Evolutionary conservation across 768 basidiomycete genomes (phyloP).

Genomic region (Trametopsis cervina): DNA sequence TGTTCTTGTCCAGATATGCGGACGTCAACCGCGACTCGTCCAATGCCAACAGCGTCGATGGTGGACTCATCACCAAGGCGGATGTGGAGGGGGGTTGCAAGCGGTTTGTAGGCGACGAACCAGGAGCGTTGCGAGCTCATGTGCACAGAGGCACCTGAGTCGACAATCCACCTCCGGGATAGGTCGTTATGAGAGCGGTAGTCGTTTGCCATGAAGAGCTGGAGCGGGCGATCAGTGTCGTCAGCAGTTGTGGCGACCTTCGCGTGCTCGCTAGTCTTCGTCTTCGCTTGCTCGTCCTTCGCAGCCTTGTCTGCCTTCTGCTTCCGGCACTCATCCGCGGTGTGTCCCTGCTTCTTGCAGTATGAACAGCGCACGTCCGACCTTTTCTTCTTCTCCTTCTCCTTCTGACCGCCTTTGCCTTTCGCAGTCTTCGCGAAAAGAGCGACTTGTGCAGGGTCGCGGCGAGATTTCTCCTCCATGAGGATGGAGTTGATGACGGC

Average conservation of each 20-base stretch:
- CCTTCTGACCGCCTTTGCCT: constrained; percentile 5
- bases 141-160: constrained; percentile 14
- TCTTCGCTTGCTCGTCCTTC: constrained; percentile 8
- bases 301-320: constrained; percentile 10
- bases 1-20: background rate
- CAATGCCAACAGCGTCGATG: constrained; percentile 12
- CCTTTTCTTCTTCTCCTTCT: constrained; percentile 5
- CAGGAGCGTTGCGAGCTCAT: constrained; percentile 11
- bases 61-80: constrained; percentile 13
- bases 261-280: constrained; percentile 5
- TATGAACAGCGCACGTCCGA: constrained; percentile 8
- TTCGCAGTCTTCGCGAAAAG: background rate
- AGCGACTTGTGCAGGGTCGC: background rate
- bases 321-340: constrained; percentile 11
- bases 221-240: background rate
- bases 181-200: background rate
- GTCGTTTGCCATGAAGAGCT: constrained; percentile 4
- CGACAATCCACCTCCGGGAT: constrained; percentile 11
- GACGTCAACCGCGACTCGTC: constrained; percentile 3
- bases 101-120: constrained; percentile 8
- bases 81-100: constrained; percentile 4
- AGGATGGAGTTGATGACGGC: constrained; percentile 7
- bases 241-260: constrained; percentile 6
- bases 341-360: constrained; percentile 12
- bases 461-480: constrained; percentile 11